Conservation (phyloP, 352 stramenopile genomes). For the Phytopythium litorale region DNA sequence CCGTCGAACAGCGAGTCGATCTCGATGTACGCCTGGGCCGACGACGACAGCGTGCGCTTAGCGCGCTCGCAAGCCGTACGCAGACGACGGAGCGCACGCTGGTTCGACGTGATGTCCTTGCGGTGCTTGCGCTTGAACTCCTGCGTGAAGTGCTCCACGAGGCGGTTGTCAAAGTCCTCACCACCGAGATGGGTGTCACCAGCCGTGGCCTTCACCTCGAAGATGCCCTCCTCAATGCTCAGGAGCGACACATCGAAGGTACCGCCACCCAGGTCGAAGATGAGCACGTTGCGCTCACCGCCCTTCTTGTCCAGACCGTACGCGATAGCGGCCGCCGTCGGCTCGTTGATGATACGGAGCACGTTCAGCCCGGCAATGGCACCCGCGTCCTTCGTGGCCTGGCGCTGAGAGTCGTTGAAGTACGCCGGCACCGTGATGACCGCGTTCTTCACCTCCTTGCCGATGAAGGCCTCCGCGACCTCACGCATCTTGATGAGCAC, state of each 20-base stretch:
- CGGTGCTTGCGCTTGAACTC: constrained; percentile 94
- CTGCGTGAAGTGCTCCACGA: constrained; percentile 93
- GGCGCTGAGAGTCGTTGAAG: constrained; percentile 94
- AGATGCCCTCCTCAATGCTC: constrained; percentile 96
- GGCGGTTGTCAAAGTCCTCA: constrained; percentile 95
- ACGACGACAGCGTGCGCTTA: constrained; percentile 93
- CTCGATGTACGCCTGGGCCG: constrained; percentile 92
- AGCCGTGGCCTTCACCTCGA: constrained; percentile 95
- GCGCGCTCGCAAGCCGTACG: constrained; percentile 96
- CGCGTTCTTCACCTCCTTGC: constrained; percentile 53
- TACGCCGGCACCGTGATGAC: constrained; percentile 96
- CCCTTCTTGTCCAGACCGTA: constrained; percentile 95
- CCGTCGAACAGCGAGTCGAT: constrained; percentile 95
- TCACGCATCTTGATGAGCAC: constrained; percentile 74
- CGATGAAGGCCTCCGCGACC: constrained; percentile 61
- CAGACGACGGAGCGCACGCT: constrained; percentile 91
- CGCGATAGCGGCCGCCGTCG: constrained; percentile 67
- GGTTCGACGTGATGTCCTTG: constrained; percentile 84
- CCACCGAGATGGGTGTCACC: constrained; percentile 94
- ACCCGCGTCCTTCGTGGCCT: constrained; percentile 93
- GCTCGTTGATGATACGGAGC: constrained; percentile 97
- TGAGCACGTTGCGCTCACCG: constrained; percentile 90
- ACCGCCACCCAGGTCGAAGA: constrained; percentile 95
- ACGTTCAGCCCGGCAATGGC: constrained; percentile 94
- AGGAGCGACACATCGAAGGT: constrained; percentile 96